Evolutionary conservation across 345 rosid genomes (phyloP).

Genomic region (Carallia brachiata): DNA sequence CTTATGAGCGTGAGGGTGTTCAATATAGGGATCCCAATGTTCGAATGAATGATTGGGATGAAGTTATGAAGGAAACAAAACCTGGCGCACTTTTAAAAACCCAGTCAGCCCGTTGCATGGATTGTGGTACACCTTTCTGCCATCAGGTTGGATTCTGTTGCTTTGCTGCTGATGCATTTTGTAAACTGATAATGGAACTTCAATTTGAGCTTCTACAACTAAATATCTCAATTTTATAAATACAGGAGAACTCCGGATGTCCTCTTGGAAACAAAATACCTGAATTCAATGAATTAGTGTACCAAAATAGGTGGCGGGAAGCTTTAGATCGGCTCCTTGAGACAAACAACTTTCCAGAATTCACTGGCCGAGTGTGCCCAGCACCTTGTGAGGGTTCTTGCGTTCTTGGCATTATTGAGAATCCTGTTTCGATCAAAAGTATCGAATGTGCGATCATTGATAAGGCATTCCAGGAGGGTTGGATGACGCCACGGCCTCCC

Average conservation of each 20-base stretch:
- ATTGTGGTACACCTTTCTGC: conserved; percentile 99
- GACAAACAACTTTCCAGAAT: conserved; percentile 98
- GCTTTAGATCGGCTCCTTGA: conserved; percentile 94
- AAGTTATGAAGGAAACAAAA: conserved; percentile 78
- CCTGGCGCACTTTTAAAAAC: conserved; percentile 87
- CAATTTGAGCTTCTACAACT: background rate
- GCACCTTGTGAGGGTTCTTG: conserved; percentile 99
- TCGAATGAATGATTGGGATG: conserved; percentile 88
- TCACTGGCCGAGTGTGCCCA: conserved; percentile 99
- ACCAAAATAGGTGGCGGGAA: conserved; percentile 98
- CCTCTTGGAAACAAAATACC: conserved; percentile 99
- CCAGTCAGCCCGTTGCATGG: conserved; percentile 99
- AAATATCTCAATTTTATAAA: background rate
- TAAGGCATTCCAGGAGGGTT: conserved; percentile 95
- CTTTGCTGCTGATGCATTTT: background rate
- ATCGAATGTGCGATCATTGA: conserved; percentile 93
- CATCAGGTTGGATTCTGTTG: conserved; percentile 60
- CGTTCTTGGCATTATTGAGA: conserved; percentile 98
- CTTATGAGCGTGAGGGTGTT: conserved; percentile 91
- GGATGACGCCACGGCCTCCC: conserved; percentile 98
- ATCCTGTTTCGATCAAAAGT: conserved; percentile 93
- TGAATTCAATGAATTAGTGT: conserved; percentile 93
- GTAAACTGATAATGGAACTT: background rate
- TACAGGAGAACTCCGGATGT: conserved; percentile 95
- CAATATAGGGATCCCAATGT: conserved; percentile 85